Percentiles rank a stretch among this genome's conserved stretches.
Evolutionary conservation across 1,284 basidiomycete species (phyloP).

Genomic region (Sporisorium graminicola): DNA sequence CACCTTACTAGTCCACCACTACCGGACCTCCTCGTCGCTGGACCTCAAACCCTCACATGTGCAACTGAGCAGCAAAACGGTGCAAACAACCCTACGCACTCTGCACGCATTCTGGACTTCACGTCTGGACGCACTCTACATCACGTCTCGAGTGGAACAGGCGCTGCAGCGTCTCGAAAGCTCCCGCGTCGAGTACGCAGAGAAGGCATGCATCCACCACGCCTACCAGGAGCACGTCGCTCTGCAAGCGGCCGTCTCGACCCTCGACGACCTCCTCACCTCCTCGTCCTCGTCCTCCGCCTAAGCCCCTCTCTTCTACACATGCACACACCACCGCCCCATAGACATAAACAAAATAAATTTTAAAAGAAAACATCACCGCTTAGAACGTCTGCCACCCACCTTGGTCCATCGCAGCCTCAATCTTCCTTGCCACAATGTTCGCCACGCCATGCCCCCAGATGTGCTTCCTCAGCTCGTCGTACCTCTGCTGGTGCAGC

Average conservation of each 20-base stretch:
- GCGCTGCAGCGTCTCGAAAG: constrained; percentile 1
- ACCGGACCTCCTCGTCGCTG: background rate
- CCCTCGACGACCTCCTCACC: constrained; percentile 10
- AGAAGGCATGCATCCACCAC: constrained; percentile 32
- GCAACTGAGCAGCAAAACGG: background rate
- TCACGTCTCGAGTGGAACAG: background rate
- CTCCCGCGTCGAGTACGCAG: background rate
- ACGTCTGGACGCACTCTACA: background rate
- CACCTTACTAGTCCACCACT: constrained; percentile 18
- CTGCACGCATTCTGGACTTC: background rate
- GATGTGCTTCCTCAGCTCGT: constrained; percentile 91
- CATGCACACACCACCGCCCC: background rate
- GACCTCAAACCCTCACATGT: background rate
- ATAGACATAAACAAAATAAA: background rate
- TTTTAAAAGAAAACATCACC: background rate
- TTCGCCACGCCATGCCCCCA: constrained; percentile 90
- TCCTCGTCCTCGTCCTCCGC: too few species aligned
- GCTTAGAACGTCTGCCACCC: constrained; percentile 87
- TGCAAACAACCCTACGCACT: constrained; percentile 13
- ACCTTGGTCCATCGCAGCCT: constrained; percentile 81
- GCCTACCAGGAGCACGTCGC: constrained; percentile 40
- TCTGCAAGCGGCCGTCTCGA: background rate
- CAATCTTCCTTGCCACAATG: constrained; percentile 87
- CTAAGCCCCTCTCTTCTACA: background rate
- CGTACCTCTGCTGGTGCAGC: constrained; percentile 86